A percentile compares a stretch with the other conserved stretches of the same genome.
These are phyloP conservation scores for Coniophora puteana DNA, from an alignment of 1,284 basidiomycete genomes.

Conservation along the genomic window DNA sequence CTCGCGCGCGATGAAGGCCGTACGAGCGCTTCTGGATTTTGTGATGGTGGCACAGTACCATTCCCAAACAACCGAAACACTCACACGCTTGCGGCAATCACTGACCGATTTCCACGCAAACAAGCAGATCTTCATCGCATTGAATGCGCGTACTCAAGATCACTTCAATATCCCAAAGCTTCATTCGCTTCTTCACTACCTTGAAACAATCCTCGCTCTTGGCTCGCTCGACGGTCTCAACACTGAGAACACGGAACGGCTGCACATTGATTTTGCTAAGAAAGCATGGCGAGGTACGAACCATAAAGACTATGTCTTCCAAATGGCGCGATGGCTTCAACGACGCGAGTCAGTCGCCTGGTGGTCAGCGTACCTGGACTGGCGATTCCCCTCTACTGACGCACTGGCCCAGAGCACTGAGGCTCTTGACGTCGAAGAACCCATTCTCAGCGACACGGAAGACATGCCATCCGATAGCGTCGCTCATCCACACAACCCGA, in stretches of 20 bases:
- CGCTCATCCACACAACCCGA: too few species aligned
- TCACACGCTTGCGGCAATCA: background rate
- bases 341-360: background rate
- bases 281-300: background rate
- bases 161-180: slow-evolving; percentile 1
- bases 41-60: background rate
- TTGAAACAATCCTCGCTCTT: background rate
- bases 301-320: background rate
- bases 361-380: background rate
- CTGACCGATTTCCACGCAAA: background rate
- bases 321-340: background rate
- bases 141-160: background rate
- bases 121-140: background rate
- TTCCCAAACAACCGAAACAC: background rate
- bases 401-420: too few species aligned
- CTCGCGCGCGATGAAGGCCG: background rate
- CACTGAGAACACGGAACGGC: background rate
- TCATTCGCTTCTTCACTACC: background rate
- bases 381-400: too few species aligned
- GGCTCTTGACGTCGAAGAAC: too few species aligned
- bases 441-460: too few species aligned
- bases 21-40: background rate
- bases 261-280: slow-evolving; percentile 2
- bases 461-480: too few species aligned
- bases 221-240: background rate